phyloP scores from a whole-genome alignment of 495 filamentous ascomycete genomes.

The Hyaloscypha finlandica region DNA sequence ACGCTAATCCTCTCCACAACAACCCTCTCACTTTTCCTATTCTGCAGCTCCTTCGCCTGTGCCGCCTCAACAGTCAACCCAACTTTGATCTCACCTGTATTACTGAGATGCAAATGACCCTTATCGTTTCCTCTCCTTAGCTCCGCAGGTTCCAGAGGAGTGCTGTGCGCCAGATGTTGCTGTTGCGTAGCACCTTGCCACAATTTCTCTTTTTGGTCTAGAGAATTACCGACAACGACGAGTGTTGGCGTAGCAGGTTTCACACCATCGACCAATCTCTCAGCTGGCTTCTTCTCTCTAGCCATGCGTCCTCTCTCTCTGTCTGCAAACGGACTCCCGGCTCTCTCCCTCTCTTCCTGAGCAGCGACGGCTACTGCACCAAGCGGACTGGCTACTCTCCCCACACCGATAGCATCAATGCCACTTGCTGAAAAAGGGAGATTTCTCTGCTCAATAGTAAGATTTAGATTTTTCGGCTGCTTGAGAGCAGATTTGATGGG shows the following conservation, averaged over 20 bases:
- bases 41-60: constrained; percentile 26
- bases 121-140: constrained; percentile 31
- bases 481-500: constrained; percentile 25
- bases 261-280: constrained; percentile 23
- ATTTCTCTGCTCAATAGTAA: not conserved
- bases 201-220: constrained; percentile 17
- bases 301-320: not conserved
- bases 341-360: constrained; percentile 18
- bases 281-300: constrained; percentile 1
- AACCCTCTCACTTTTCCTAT: constrained; percentile 51
- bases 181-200: constrained; percentile 16
- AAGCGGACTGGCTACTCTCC: constrained; percentile 18
- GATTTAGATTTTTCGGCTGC: not conserved
- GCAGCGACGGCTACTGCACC: constrained; percentile 24
- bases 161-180: not conserved
- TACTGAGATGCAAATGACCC: constrained; percentile 25
- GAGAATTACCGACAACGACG: constrained; percentile 26
- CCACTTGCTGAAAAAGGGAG: constrained; percentile 10
- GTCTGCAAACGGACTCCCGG: constrained; percentile 4
- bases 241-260: constrained; percentile 30
- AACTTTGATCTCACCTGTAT: constrained; percentile 33
- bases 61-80: constrained; percentile 37
- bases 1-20: constrained; percentile 41
- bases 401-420: constrained; percentile 7
- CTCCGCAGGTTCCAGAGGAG: constrained; percentile 20